Base-by-base conservation (phyloP, 2,329 filamentous ascomycete genomes). In the Aspergillus versicolor region DNA sequence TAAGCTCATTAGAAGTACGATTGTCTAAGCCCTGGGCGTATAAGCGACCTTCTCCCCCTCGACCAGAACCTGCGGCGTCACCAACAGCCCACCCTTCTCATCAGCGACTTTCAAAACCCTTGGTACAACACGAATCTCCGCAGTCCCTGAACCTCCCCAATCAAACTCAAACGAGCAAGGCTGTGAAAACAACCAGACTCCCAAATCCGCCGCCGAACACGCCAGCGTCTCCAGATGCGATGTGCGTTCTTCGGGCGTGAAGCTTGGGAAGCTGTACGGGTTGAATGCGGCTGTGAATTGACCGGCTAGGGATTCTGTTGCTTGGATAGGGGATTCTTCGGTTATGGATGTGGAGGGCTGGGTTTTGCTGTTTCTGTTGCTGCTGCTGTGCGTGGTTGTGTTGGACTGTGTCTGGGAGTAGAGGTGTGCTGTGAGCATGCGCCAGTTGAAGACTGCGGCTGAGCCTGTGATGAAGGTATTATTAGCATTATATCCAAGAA, bases 341-440 rank as follows among this genome's bases (percentile, higher is more conserved):
- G 27, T 30, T 30, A 30, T 30, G 1, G 27, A 11, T 4, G 27
- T 30, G 0, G 27, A 30, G 9, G 27, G 1, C 1, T 30, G 27
- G 27, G 3, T 3, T 30, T 30, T 30, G 27, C 27, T 30, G 27
- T 30, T 11, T 30, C 27, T 3, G 27, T 30, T 27, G 24, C 7
- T 27, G 24, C 8, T 30, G 27, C 27, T 30, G 8, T 30, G 8
- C 9, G 32, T n/a, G 42, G 21, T 8, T 24, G 13, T 24, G 42
- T 24, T 13, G 27, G 9, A 3, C 2, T 8, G 21, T 21, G 21
- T 22, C 37, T 47, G 38, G 34, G 50, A 40, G 37, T 64, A 54
- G 11, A 71, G 57, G 38, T 67, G 56, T 1, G 65, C 59, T 17
- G 67, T 70, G 19, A 71, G 61, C 60, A 69, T 68, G 32, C 69